A percentile compares a stretch with the other conserved stretches of the same genome.
phyloP scores from a whole-genome alignment of 768 basidiomycete genomes.

The Russula abietina region DNA sequence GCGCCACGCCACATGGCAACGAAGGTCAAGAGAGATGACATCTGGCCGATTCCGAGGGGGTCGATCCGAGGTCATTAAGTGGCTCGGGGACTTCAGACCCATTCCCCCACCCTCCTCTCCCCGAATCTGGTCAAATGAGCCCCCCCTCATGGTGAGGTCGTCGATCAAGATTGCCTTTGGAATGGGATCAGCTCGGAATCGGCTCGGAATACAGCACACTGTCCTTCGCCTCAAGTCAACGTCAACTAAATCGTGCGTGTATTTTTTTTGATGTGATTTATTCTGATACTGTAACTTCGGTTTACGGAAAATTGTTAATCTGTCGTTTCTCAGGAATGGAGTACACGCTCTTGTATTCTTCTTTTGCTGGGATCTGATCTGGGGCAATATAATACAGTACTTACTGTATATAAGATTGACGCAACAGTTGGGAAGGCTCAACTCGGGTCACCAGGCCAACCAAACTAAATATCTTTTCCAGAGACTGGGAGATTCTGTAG shows the following conservation, averaged over 20 bases:
- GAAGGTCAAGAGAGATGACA: not conserved
- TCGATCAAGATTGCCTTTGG: constrained; percentile 1
- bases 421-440: not conserved
- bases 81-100: not conserved
- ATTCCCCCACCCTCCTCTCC: too few species aligned
- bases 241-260: not conserved
- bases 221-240: not conserved
- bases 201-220: too few species aligned
- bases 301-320: not conserved
- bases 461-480: not conserved
- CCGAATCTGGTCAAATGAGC: not conserved
- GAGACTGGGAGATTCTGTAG: not conserved
- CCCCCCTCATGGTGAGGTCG: not conserved
- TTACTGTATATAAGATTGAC: not conserved
- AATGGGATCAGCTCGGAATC: not conserved
- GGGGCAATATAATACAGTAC: not conserved
- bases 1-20: constrained; percentile 2
- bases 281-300: not conserved
- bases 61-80: not conserved
- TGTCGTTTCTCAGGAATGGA: not conserved
- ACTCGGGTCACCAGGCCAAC: not conserved
- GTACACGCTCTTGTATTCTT: not conserved
- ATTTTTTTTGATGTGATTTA: not conserved
- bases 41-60: constrained; percentile 2
- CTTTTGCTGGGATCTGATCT: not conserved